Conservation (phyloP, 1,139 yeast species). For the Pichia sp. region DNA sequence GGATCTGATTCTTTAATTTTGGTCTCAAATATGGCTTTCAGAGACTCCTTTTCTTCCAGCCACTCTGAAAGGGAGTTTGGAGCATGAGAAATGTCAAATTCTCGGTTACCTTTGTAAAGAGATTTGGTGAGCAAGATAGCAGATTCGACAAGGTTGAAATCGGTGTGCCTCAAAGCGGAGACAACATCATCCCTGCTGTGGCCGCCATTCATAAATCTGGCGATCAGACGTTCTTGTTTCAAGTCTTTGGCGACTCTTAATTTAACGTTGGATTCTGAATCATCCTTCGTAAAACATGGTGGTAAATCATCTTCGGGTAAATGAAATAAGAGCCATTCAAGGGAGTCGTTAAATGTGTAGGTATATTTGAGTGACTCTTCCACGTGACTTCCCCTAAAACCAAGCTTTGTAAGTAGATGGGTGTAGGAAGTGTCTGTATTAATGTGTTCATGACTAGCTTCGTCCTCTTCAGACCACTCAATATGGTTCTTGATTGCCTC, state of each 20-base stretch:
- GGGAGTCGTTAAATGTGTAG: slow-evolving; percentile 42
- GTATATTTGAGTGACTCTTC: slow-evolving; percentile 66
- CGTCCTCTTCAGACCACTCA: slow-evolving; percentile 38
- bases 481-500: slow-evolving; percentile 45
- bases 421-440: slow-evolving; percentile 10
- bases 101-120: neutral
- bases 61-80: slow-evolving; percentile 35
- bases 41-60: slow-evolving; percentile 72
- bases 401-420: slow-evolving; percentile 37
- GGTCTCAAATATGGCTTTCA: slow-evolving; percentile 46
- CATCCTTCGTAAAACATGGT: slow-evolving; percentile 36
- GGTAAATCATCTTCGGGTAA: slow-evolving; percentile 95
- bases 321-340: slow-evolving; percentile 82
- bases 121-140: slow-evolving; percentile 42
- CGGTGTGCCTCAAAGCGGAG: slow-evolving; percentile 35
- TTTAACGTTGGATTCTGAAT: slow-evolving; percentile 40
- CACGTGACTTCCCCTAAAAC: slow-evolving; percentile 66
- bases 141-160: slow-evolving; percentile 44
- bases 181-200: slow-evolving; percentile 59
- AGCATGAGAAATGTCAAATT: slow-evolving; percentile 5
- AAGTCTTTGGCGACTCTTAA: slow-evolving; percentile 42
- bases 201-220: slow-evolving; percentile 59
- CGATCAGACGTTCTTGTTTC: slow-evolving; percentile 40
- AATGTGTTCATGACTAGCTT: neutral
- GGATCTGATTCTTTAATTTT: slow-evolving; percentile 24